Conservation (phyloP, 2,329 filamentous ascomycete genomes). For the Fusarium lateritium region DNA sequence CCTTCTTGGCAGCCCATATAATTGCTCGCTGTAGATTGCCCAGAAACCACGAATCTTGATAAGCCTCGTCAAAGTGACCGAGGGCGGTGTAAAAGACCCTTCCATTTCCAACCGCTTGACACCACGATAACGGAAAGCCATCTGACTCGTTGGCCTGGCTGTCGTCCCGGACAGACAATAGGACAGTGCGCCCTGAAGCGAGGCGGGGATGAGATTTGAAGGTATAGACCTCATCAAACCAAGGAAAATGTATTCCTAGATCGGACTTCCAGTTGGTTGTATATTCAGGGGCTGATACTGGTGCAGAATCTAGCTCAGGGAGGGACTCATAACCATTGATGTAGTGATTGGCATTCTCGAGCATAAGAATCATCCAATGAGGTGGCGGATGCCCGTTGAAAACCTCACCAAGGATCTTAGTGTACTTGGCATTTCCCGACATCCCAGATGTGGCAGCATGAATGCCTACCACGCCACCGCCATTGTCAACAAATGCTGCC, state of each 20-base stretch:
- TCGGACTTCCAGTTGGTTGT: neutral
- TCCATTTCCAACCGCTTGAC: slow-evolving; percentile 14
- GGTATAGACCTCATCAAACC: slow-evolving; percentile 35
- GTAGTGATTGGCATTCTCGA: slow-evolving; percentile 8
- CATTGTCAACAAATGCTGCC: neutral
- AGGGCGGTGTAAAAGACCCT: slow-evolving; percentile 32
- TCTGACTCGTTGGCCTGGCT: too few species aligned
- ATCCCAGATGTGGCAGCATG: slow-evolving; percentile 28
- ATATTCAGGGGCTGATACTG: neutral
- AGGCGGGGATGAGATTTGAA: slow-evolving; percentile 20
- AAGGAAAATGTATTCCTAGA: neutral
- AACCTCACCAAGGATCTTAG: slow-evolving; percentile 19
- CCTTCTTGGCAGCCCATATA: slow-evolving; percentile 16
- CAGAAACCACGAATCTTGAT: slow-evolving; percentile 27
- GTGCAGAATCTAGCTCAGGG: neutral
- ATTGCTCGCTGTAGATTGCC: slow-evolving; percentile 16
- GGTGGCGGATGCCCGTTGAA: slow-evolving; percentile 29
- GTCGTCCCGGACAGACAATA: neutral
- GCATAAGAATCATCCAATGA: slow-evolving; percentile 11
- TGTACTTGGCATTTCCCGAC: neutral
- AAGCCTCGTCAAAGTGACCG: slow-evolving; percentile 33
- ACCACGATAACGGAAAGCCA: slow-evolving; percentile 20
- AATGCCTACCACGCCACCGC: slow-evolving; percentile 32
- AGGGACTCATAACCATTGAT: neutral
- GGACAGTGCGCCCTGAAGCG: neutral